These are phyloP conservation scores for Naegleria fowleri DNA, from an alignment of 208 protist genomes.

Conservation along the genomic window DNA sequence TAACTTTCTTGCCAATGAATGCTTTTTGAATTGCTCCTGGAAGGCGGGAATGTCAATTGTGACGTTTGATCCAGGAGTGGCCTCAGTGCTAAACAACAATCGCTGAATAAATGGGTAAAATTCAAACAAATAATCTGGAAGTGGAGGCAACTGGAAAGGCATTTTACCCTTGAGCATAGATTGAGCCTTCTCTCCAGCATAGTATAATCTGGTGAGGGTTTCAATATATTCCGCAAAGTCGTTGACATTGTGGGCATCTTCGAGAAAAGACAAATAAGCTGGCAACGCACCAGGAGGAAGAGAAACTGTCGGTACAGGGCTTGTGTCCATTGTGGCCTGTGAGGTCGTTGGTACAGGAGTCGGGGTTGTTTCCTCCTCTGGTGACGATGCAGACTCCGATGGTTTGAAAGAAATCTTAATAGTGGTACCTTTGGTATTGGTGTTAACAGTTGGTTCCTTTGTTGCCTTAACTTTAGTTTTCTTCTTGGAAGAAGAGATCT, in stretches of 20 bases:
- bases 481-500: background rate
- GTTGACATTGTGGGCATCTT: background rate
- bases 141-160: background rate
- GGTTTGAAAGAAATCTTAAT: constrained; percentile 1
- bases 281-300: background rate
- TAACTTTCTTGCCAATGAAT: background rate
- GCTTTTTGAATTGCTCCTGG: background rate
- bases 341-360: background rate
- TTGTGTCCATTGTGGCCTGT: background rate
- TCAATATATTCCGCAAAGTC: background rate
- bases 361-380: background rate
- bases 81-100: background rate
- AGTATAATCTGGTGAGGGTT: background rate
- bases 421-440: background rate
- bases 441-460: background rate
- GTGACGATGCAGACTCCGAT: background rate
- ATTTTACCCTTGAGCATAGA: background rate
- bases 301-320: background rate
- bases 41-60: background rate
- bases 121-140: background rate
- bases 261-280: background rate
- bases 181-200: background rate
- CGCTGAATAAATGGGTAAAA: constrained; percentile 5
- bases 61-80: background rate
- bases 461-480: background rate